Base-by-base conservation (phyloP, 371 early-diverging fungal genomes). In the Syncephalastrum sp. region DNA sequence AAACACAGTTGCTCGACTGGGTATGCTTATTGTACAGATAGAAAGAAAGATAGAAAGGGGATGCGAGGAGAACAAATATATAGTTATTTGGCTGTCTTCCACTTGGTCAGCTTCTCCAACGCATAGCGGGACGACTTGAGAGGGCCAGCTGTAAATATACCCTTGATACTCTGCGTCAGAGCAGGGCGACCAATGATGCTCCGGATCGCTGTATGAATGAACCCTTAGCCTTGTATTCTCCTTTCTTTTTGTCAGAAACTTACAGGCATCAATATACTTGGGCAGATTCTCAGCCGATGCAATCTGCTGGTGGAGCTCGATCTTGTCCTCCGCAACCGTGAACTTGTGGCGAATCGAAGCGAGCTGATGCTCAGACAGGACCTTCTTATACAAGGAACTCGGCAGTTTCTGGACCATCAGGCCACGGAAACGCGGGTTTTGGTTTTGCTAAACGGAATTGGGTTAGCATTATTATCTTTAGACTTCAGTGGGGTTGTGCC, bases 131-230 rank as follows among this genome's bases (percentile, higher is more conserved):
- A 61, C 5, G 90, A 84, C 64, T 89, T 89, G 27, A 73, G 6
- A 13, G 89, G 56, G 3, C 98, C 98, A 16, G 97, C 96, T 4
- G 96, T 93, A 17, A 94, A 65, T 14, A 97, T 69, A 2, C 98
- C 98, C 74, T 98, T 98, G 56, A 86, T 59, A 19, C 94, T 89
- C 74, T 98, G 98, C 7, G 90, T 85, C 24, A 98, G 61, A 1
- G 97, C 94, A 1, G 97, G 92, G 33, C 84, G 65, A 14, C 66
- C 77, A 56, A 79, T 76, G 47, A 72, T 74, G 10, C 68, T 63
- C 23, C 63, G 72, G 15, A 73, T 59, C 46, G 68, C 75, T 72
- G 21, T 21, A 54, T 1, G 12, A 41, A 43, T 5, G 51, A 15
- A 44, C 16, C n/a, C 19, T 13, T 24, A 21, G 41, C 44, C n/a